phyloP scores from a whole-genome alignment of 164 flowering plant species.

The Vitis riparia region DNA sequence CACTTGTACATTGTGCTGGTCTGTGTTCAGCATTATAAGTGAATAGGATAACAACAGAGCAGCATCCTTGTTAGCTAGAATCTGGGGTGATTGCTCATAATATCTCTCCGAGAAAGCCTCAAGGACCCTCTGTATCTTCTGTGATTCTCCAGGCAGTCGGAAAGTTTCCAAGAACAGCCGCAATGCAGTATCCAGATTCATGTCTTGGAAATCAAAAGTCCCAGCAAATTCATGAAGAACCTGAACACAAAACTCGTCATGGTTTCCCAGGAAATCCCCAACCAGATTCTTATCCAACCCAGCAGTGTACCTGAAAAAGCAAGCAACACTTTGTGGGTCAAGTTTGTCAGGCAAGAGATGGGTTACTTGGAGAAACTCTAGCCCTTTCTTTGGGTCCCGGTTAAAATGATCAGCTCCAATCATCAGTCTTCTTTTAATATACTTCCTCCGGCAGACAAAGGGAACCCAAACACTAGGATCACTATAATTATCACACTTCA shows the following conservation, averaged over 20 bases:
- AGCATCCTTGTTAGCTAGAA: constrained; percentile 65
- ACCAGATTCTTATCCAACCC: constrained; percentile 68
- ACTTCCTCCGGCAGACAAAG: constrained; percentile 50
- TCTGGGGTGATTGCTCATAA: constrained; percentile 58
- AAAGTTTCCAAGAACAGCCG: constrained; percentile 64
- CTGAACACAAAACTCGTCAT: constrained; percentile 66
- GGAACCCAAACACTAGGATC: constrained; percentile 59
- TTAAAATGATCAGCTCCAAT: constrained; percentile 73
- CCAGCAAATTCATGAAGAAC: constrained; percentile 72
- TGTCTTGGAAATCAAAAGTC: constrained; percentile 61
- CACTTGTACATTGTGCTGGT: constrained; percentile 72
- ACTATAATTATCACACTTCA: constrained; percentile 44
- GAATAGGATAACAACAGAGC: constrained; percentile 64
- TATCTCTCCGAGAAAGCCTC: constrained; percentile 75
- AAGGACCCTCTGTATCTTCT: constrained; percentile 73
- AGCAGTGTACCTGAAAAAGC: constrained; percentile 57
- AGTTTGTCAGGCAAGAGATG: constrained; percentile 60
- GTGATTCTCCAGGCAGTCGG: constrained; percentile 70
- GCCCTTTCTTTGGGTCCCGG: constrained; percentile 66
- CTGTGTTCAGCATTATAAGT: constrained; percentile 68
- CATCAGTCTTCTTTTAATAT: constrained; percentile 58
- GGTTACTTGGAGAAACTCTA: constrained; percentile 59
- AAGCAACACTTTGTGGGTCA: constrained; percentile 65
- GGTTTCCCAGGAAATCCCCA: constrained; percentile 72
- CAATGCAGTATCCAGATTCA: constrained; percentile 65